Base-by-base conservation (phyloP, 495 filamentous ascomycete genomes). In the Poronia punctata region DNA sequence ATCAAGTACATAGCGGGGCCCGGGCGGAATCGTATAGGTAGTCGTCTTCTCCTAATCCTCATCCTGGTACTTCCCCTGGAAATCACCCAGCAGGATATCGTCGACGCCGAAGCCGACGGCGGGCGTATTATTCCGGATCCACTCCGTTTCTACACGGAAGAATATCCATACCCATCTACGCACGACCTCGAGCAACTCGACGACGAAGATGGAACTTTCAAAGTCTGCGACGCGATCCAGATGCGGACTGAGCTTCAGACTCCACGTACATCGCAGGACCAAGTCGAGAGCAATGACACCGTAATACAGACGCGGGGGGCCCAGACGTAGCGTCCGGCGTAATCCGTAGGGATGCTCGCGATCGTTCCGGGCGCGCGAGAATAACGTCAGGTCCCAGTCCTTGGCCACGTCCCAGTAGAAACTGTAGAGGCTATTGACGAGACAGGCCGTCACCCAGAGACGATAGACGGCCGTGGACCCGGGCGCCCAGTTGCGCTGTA, bases 381-480 rank as follows among this genome's bases (percentile, higher is more conserved):
- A 85, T n/a, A 97, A 72, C 0, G 80, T 83, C 27, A 98, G 70
- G 50, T 97, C 92, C 92, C 92, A 98, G 68, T 98, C 92, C 66
- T 86, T 88, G 30, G 86, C 76, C 15, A 97, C 80, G 57, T 98
- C 92, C 92, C 92, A 98, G 70, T 90, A 98, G 72, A 96, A 96
- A 23, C 85, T 88, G 64, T 95, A 98, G 41, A 80, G 66, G 8
- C 83, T 86, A 54, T 97, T 98, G 35, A 92, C 46, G 22, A 83
- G 69, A 18, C 84, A 83, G 31, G 79, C 72, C 7, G 49, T 45
- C 6, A 79, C 49, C 77, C 77, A 81, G n/a, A 66, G 62, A 9
- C 64, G 56, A 50, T 71, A 75, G 38, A 51, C 43, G 21, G 56
- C 54, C 0, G 49, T 66, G 12, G 64, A 62, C 17, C 68, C 66